A percentile compares a stretch with the other conserved stretches of the same genome.
Conservation (phyloP, 257 asterid genomes). For the Petrea volubilis region DNA sequence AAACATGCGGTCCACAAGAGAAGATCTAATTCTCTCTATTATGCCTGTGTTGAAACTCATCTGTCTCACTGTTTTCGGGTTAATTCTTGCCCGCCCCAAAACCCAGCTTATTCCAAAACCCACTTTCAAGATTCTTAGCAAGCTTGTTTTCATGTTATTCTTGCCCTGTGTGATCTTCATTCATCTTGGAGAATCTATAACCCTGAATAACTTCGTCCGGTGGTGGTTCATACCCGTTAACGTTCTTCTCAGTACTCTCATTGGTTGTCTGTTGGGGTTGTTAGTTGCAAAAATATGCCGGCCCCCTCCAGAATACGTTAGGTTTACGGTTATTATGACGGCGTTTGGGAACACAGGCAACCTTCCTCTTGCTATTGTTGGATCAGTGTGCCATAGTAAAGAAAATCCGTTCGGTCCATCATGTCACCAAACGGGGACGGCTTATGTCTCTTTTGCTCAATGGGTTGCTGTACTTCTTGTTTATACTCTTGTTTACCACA, state of each 20-base stretch:
- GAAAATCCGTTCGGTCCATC: conserved; percentile 70
- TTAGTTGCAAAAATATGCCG: conserved; percentile 68
- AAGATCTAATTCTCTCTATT: conserved; percentile 60
- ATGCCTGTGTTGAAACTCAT: conserved; percentile 80
- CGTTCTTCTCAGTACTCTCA: conserved; percentile 73
- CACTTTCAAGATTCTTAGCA: conserved; percentile 90
- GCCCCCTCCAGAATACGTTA: conserved; percentile 74
- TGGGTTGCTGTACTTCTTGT: conserved; percentile 94
- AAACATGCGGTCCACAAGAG: conserved; percentile 31
- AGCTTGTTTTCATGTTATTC: conserved; percentile 84
- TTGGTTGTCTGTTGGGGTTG: conserved; percentile 78
- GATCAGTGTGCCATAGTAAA: conserved; percentile 71
- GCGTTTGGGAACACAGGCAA: conserved; percentile 97
- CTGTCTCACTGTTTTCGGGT: conserved; percentile 66
- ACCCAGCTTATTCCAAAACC: conserved; percentile 75
- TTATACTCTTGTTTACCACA: conserved; percentile 91
- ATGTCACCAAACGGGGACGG: conserved; percentile 61
- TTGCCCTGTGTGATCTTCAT: conserved; percentile 83
- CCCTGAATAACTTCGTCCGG: conserved; percentile 49
- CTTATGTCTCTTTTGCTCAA: conserved; percentile 90
- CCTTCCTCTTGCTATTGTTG: conserved; percentile 86
- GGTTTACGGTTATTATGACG: conserved; percentile 82
- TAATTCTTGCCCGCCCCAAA: conserved; percentile 77
- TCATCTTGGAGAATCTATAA: conserved; percentile 86
- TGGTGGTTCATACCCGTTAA: conserved; percentile 99